Conservation (phyloP, 108 stramenopile species). For the Skeletonema menzelii region DNA sequence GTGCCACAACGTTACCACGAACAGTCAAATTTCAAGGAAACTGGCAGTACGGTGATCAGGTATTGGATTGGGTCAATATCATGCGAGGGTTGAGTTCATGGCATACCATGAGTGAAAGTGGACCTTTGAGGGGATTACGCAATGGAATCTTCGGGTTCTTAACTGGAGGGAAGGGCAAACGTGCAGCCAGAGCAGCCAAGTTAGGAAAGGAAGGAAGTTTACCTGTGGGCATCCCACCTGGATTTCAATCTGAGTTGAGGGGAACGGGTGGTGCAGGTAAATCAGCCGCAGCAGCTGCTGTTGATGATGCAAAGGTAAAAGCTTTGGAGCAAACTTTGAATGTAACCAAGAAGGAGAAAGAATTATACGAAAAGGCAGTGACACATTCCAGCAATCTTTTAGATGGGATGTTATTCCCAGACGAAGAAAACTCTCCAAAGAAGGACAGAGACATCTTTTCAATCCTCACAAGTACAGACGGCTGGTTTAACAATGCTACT, state of each 20-base stretch:
- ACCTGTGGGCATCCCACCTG: constrained; percentile 46
- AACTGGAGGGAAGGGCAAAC: constrained; percentile 7
- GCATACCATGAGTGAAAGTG: constrained; percentile 67
- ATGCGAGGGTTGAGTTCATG: constrained; percentile 73
- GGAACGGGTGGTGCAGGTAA: constrained; percentile 7
- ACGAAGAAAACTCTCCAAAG: neutral
- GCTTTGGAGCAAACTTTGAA: constrained; percentile 47
- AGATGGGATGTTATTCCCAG: constrained; percentile 61
- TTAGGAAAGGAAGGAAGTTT: constrained; percentile 24
- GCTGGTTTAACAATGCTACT: constrained; percentile 50
- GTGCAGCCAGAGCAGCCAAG: neutral
- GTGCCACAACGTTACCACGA: constrained; percentile 50
- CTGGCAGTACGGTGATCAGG: constrained; percentile 69
- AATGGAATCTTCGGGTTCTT: constrained; percentile 52
- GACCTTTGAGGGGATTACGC: constrained; percentile 42
- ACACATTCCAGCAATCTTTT: constrained; percentile 49
- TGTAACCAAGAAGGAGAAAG: constrained; percentile 36
- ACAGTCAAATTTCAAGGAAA: constrained; percentile 76
- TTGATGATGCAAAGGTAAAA: neutral
- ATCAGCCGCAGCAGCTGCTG: neutral
- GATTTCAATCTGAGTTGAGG: constrained; percentile 35
- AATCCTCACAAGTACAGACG: constrained; percentile 42
- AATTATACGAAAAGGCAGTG: constrained; percentile 39
- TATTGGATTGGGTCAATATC: constrained; percentile 81
- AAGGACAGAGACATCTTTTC: constrained; percentile 50